Percentiles rank a stretch among this genome's conserved stretches.
phyloP scores from a whole-genome alignment of 108 stramenopile genomes.

The Pseudonitzschia delicatissima region DNA sequence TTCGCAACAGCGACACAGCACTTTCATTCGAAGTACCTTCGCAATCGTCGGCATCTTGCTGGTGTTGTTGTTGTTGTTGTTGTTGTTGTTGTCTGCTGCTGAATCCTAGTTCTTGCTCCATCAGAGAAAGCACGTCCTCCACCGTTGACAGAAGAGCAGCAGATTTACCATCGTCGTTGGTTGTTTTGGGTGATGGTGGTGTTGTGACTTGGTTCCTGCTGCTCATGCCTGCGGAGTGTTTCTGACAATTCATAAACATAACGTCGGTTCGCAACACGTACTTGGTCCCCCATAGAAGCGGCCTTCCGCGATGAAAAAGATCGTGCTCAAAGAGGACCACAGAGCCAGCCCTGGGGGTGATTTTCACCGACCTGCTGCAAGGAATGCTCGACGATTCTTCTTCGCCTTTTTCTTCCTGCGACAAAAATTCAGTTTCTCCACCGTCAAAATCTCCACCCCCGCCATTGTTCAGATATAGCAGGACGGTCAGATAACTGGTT shows the following conservation, averaged over 20 bases:
- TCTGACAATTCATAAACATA: slow-evolving; percentile 33
- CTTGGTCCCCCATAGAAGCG: slow-evolving; percentile 64
- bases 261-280: slow-evolving; percentile 75
- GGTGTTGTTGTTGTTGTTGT: not conserved
- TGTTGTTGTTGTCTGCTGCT: not conserved
- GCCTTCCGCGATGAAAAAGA: slow-evolving; percentile 65
- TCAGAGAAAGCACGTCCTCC: not conserved
- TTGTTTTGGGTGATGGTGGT: too few relatives aligned
- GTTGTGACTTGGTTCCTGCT: too few relatives aligned
- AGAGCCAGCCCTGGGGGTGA: slow-evolving; percentile 50
- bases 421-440: slow-evolving; percentile 61
- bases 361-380: too few relatives aligned
- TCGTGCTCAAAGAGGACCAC: slow-evolving; percentile 76
- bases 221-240: not conserved
- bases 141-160: not conserved
- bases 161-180: not conserved
- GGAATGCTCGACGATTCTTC: not conserved
- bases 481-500: slow-evolving; percentile 56
- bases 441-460: slow-evolving; percentile 59
- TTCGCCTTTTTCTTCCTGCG: slow-evolving; percentile 4
- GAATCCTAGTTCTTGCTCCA: not conserved
- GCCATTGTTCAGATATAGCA: slow-evolving; percentile 72
- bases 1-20: not conserved
- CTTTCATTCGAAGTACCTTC: too few relatives aligned
- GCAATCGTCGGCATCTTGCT: not conserved